Evolutionary conservation across 2,329 filamentous ascomycete genomes (phyloP).

Genomic region (Hawksworthiomyces lignivorus): DNA sequence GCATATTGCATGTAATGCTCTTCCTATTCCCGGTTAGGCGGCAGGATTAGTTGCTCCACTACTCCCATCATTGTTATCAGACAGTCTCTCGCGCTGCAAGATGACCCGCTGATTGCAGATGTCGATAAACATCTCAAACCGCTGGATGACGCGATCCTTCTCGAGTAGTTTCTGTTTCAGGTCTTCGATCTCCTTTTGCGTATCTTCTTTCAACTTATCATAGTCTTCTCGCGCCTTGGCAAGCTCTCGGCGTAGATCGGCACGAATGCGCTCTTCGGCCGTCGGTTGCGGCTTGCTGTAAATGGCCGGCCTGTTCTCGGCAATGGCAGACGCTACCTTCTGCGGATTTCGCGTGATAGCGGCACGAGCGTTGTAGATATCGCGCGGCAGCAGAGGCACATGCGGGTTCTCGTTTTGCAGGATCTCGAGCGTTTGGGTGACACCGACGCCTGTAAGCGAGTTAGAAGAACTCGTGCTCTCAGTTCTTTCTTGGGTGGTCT

Average conservation of each 20-base stretch:
- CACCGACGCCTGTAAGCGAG: slow-evolving; percentile 46
- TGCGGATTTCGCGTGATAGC: slow-evolving; percentile 59
- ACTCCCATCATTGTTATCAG: slow-evolving; percentile 21
- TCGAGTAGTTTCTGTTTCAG: slow-evolving; percentile 53
- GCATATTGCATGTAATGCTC: too few species aligned
- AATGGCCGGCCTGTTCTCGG: slow-evolving; percentile 55
- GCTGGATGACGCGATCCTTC: slow-evolving; percentile 54
- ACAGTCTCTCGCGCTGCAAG: slow-evolving; percentile 49
- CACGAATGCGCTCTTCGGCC: slow-evolving; percentile 55
- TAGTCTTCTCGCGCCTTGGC: slow-evolving; percentile 50
- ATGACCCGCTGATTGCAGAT: slow-evolving; percentile 62
- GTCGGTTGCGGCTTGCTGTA: slow-evolving; percentile 59
- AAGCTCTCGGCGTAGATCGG: slow-evolving; percentile 54
- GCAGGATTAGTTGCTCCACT: slow-evolving; percentile 7
- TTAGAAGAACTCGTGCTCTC: slow-evolving; percentile 14
- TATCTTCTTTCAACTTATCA: slow-evolving; percentile 47
- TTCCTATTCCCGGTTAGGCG: too few species aligned
- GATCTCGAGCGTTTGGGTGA: slow-evolving; percentile 59
- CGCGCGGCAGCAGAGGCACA: slow-evolving; percentile 54
- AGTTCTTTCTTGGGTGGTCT: not conserved
- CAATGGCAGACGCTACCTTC: slow-evolving; percentile 52
- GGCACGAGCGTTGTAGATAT: slow-evolving; percentile 61
- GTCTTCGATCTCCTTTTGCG: slow-evolving; percentile 49
- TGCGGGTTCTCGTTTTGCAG: slow-evolving; percentile 56
- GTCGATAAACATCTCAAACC: slow-evolving; percentile 63